phyloP scores from a whole-genome alignment of 2,329 filamentous ascomycete genomes.

The Cadophora sp. region DNA sequence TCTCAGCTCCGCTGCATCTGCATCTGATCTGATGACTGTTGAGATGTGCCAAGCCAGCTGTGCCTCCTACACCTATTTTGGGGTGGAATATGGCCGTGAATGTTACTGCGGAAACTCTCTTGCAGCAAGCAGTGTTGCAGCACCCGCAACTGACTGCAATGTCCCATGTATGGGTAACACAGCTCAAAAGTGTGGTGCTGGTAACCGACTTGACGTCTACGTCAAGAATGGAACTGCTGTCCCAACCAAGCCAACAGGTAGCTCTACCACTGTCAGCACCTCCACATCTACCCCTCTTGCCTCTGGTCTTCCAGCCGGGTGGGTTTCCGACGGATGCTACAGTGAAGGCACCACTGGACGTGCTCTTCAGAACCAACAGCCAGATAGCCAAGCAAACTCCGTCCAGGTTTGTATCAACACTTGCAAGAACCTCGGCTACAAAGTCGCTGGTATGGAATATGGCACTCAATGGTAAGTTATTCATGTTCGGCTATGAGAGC shows the following conservation, averaged over 20 bases:
- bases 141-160: constrained; percentile 36
- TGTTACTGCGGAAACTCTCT: constrained; percentile 41
- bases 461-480: constrained; percentile 13
- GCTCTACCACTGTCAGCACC: neutral
- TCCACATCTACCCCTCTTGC: constrained; percentile 7
- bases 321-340: constrained; percentile 31
- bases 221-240: constrained; percentile 9
- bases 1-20: constrained; percentile 42
- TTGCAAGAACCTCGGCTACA: constrained; percentile 15
- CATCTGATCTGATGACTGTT: constrained; percentile 41
- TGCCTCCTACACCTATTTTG: constrained; percentile 39
- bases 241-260: constrained; percentile 1
- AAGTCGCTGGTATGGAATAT: constrained; percentile 20
- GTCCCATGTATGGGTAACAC: constrained; percentile 42
- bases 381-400: constrained; percentile 7
- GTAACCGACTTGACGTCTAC: constrained; percentile 6
- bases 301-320: constrained; percentile 16
- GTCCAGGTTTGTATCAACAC: neutral
- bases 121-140: constrained; percentile 31
- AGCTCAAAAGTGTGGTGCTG: constrained; percentile 45
- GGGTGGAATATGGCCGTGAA: constrained; percentile 40
- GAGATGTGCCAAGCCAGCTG: constrained; percentile 38
- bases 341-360: constrained; percentile 19
- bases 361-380: constrained; percentile 13
- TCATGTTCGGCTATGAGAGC: neutral